These are phyloP conservation scores for Acanthamoeba culbertsoni DNA, from an alignment of 208 protist species.

Conservation along the genomic window DNA sequence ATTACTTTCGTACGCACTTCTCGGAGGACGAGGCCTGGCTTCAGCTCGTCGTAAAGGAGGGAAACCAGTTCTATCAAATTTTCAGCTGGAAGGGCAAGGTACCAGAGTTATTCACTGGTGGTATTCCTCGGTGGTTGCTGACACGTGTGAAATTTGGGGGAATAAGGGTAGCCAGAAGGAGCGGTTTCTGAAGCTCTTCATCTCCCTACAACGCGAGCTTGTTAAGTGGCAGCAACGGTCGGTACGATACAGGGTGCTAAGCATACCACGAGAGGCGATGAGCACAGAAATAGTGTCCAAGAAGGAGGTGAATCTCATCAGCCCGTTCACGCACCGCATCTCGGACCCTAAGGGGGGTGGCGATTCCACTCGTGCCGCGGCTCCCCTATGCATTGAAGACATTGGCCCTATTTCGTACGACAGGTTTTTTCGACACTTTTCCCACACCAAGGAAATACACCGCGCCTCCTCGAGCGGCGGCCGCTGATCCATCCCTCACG, in stretches of 20 bases:
- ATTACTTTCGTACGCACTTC: conserved; percentile 67
- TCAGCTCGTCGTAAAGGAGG: conserved; percentile 63
- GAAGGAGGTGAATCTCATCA: conserved; percentile 62
- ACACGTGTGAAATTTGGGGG: no score
- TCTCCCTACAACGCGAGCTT: conserved; percentile 39
- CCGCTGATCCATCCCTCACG: no score
- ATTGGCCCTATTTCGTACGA: conserved; percentile 46
- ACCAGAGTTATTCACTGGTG: no score
- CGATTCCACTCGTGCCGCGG: neutral
- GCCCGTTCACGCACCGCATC: conserved; percentile 56
- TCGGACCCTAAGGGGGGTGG: neutral
- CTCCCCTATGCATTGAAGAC: conserved; percentile 41
- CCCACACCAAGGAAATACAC: neutral
- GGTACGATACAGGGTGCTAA: neutral
- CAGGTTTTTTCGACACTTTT: conserved; percentile 33
- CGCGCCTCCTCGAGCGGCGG: neutral
- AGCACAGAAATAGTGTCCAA: conserved; percentile 65
- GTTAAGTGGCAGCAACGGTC: conserved; percentile 56
- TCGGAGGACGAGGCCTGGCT: conserved; percentile 61
- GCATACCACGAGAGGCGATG: neutral
- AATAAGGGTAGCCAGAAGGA: conserved; percentile 52
- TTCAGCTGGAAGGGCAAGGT: conserved; percentile 66
- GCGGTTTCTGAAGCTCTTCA: conserved; percentile 61
- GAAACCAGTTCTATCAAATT: conserved; percentile 61
- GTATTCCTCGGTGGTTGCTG: no score